A percentile compares a stretch with the other conserved stretches of the same genome.
Evolutionary conservation across 2,329 filamentous ascomycete genomes (phyloP).

Genomic region (Didymella pomorum): DNA sequence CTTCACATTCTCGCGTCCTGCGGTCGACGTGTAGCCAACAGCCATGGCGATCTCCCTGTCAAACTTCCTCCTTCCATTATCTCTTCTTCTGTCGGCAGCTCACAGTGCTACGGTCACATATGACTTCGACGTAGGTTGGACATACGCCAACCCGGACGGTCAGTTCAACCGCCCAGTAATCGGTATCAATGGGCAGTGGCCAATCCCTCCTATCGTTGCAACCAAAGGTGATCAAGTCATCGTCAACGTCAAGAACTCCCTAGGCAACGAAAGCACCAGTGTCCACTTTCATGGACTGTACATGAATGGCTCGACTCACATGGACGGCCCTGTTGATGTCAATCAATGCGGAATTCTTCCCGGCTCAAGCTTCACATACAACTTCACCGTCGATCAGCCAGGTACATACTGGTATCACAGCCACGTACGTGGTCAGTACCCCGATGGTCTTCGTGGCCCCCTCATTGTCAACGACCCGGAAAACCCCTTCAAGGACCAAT

Average conservation of each 20-base stretch:
- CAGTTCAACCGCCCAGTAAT: slow-evolving; percentile 61
- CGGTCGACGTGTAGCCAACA: slow-evolving; percentile 1
- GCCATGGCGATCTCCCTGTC: slow-evolving; percentile 57
- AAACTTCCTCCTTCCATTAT: slow-evolving; percentile 51
- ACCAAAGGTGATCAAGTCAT: slow-evolving; percentile 77
- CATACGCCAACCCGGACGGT: slow-evolving; percentile 64
- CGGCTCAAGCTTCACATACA: slow-evolving; percentile 70
- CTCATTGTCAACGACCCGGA: slow-evolving; percentile 70
- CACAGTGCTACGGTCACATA: slow-evolving; percentile 53
- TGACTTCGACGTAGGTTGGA: slow-evolving; percentile 64
- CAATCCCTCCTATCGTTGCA: slow-evolving; percentile 74
- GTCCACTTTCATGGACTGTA: slow-evolving; percentile 82
- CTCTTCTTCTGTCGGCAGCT: slow-evolving; percentile 34
- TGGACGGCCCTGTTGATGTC: slow-evolving; percentile 75
- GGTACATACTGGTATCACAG: slow-evolving; percentile 74
- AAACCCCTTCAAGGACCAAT: slow-evolving; percentile 60
- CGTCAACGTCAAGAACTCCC: slow-evolving; percentile 73
- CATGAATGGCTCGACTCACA: slow-evolving; percentile 76
- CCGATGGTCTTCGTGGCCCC: slow-evolving; percentile 73
- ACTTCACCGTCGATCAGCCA: slow-evolving; percentile 56
- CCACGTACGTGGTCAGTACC: slow-evolving; percentile 68
- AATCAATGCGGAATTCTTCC: slow-evolving; percentile 67
- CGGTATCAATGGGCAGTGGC: slow-evolving; percentile 78
- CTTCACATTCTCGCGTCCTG: not conserved
- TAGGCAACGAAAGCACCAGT: slow-evolving; percentile 69